phyloP scores from a whole-genome alignment of 768 basidiomycete genomes.

The Mycena metata region DNA sequence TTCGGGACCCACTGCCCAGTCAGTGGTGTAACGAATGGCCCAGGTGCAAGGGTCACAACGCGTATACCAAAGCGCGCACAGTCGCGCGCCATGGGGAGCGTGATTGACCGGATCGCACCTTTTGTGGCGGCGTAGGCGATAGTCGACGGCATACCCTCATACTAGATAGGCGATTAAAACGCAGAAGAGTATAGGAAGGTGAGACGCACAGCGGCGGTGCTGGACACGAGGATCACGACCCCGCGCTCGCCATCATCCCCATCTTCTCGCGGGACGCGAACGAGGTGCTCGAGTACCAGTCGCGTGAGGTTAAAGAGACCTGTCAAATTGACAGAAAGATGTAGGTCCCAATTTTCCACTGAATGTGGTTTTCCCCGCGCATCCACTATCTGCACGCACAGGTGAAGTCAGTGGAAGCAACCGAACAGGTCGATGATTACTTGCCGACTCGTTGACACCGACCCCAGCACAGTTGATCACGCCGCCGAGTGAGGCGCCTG shows the following conservation, averaged over 20 bases:
- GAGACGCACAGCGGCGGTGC: conserved; percentile 48
- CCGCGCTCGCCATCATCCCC: conserved; percentile 51
- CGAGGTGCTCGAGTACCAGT: conserved; percentile 49
- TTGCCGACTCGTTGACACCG: conserved; percentile 43
- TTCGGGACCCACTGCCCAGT: conserved; percentile 34
- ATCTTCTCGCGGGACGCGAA: conserved; percentile 43
- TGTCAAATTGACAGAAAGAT: conserved; percentile 53
- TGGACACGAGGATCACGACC: conserved; percentile 53
- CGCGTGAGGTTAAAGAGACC: conserved; percentile 57
- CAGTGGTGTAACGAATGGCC: conserved; percentile 53
- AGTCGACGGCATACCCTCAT: conserved; percentile 56
- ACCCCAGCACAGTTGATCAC: conserved; percentile 57
- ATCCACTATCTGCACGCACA: conserved; percentile 44
- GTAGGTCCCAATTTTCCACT: conserved; percentile 52
- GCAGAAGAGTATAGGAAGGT: neutral
- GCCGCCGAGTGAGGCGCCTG: conserved; percentile 49
- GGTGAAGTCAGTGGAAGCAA: neutral
- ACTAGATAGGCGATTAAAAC: conserved; percentile 39
- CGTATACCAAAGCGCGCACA: conserved; percentile 51
- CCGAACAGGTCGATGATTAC: conserved; percentile 31
- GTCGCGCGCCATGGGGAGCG: conserved; percentile 58
- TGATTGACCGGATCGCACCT: conserved; percentile 54
- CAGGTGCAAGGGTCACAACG: conserved; percentile 56
- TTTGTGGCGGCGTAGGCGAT: conserved; percentile 55
- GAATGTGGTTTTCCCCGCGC: conserved; percentile 48